Conservation (phyloP, 179 eudicot genomes). For the Heliamphora pulchella region DNA sequence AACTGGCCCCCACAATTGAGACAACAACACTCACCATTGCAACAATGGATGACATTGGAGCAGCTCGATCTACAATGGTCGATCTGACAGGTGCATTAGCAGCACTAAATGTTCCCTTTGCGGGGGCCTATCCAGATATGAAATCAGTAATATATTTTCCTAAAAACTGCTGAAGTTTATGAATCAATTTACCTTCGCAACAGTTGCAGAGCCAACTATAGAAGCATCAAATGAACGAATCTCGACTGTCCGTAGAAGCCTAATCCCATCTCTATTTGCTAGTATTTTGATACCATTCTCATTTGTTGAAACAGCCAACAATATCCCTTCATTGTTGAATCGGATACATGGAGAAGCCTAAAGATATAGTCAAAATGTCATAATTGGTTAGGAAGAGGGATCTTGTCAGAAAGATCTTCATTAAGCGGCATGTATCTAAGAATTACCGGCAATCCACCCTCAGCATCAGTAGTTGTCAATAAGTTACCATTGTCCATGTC, state of each 20-base stretch:
- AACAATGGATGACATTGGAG: conserved; percentile 44
- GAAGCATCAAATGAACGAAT: conserved; percentile 50
- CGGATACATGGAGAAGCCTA: conserved; percentile 79
- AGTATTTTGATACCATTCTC: conserved; percentile 73
- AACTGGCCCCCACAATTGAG: background rate
- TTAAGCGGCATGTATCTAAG: background rate
- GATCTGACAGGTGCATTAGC: conserved; percentile 40
- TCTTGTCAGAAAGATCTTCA: background rate
- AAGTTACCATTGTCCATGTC: conserved; percentile 63
- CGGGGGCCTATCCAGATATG: conserved; percentile 37
- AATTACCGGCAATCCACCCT: conserved; percentile 73
- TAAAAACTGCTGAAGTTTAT: conserved; percentile 12
- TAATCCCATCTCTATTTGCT: conserved; percentile 55
- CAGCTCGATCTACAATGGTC: conserved; percentile 53
- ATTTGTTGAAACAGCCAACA: conserved; percentile 68
- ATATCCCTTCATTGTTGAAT: conserved; percentile 68
- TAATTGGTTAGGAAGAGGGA: background rate
- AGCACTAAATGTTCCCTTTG: conserved; percentile 49
- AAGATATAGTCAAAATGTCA: conserved; percentile 4
- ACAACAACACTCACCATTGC: conserved; percentile 34
- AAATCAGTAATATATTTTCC: background rate
- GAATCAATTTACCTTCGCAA: conserved; percentile 43
- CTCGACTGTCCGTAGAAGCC: conserved; percentile 44
- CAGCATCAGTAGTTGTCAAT: conserved; percentile 56
- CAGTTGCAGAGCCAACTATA: conserved; percentile 41